Percentiles rank a stretch among this genome's conserved stretches.
phyloP scores from a whole-genome alignment of 306 rosid species.

The Ammopiptanthus mongolicus region DNA sequence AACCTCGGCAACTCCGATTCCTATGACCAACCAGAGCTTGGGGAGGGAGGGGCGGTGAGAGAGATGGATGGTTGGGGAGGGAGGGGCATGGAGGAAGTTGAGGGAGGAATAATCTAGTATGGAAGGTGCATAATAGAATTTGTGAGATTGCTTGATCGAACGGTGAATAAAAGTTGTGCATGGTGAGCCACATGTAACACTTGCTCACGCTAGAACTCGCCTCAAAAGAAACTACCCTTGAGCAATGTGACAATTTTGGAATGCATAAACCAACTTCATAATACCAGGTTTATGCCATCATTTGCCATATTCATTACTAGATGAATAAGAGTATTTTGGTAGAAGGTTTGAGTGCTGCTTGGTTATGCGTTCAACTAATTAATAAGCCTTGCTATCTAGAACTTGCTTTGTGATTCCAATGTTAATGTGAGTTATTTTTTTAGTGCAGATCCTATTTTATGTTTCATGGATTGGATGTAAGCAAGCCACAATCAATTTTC shows the following conservation, averaged over 20 bases:
- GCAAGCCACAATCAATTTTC: constrained; percentile 61
- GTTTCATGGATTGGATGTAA: constrained; percentile 86
- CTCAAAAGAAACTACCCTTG: no score
- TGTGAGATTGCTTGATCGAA: no score
- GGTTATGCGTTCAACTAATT: constrained; percentile 8
- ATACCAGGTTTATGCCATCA: not conserved
- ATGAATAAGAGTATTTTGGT: not conserved
- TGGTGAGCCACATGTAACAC: no score
- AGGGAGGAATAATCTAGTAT: no score
- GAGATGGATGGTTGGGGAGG: no score
- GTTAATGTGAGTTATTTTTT: constrained; percentile 14
- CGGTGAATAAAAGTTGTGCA: no score
- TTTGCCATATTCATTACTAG: not conserved
- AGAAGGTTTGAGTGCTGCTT: not conserved
- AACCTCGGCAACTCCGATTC: no score
- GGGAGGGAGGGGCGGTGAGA: no score
- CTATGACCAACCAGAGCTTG: no score
- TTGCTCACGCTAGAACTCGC: no score
- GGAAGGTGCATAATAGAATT: no score
- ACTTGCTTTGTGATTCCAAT: constrained; percentile 7
- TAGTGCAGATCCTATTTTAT: constrained; percentile 97
- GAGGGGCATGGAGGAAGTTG: no score
- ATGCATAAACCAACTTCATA: not conserved
- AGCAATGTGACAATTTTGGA: not conserved
- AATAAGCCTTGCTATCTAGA: not conserved